Conservation (phyloP, 495 filamentous ascomycete genomes). For the Aspergillus mulundensis region DNA sequence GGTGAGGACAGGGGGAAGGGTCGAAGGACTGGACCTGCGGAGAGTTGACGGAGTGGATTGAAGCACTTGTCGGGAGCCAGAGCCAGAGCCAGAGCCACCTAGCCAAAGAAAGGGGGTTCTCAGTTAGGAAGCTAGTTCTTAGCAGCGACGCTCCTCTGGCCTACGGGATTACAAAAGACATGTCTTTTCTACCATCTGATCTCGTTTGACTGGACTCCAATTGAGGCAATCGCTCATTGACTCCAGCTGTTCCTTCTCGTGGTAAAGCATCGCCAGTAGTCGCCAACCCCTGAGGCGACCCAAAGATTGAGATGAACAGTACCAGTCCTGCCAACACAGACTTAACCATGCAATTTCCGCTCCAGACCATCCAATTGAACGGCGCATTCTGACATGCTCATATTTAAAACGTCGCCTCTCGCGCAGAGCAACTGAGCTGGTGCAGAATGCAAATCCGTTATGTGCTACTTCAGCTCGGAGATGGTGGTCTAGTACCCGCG, state of each 20-base stretch:
- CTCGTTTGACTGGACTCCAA: not conserved
- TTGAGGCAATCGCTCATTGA: not conserved
- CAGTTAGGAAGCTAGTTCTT: constrained; percentile 2
- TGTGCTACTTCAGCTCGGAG: not conserved
- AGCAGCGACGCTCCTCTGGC: not conserved
- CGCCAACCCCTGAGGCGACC: not conserved
- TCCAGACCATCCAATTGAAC: not conserved
- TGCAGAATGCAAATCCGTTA: not conserved
- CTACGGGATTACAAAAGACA: not conserved
- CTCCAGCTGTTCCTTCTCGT: not conserved
- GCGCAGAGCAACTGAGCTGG: not conserved
- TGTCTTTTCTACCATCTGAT: not conserved
- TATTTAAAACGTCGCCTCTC: not conserved
- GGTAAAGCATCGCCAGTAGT: not conserved
- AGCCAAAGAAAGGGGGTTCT: constrained; percentile 31
- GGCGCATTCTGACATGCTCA: not conserved
- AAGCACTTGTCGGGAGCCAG: constrained; percentile 7
- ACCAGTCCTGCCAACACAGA: not conserved
- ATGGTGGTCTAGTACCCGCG: not conserved
- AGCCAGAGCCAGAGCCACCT: constrained; percentile 12
- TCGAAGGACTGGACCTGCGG: constrained; percentile 25
- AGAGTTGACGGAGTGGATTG: constrained; percentile 16
- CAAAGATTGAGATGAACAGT: not conserved
- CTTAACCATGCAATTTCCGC: not conserved
- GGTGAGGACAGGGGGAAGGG: constrained; percentile 20